Conservation (phyloP, 352 stramenopile species). For the Globisporangium ultimum region DNA sequence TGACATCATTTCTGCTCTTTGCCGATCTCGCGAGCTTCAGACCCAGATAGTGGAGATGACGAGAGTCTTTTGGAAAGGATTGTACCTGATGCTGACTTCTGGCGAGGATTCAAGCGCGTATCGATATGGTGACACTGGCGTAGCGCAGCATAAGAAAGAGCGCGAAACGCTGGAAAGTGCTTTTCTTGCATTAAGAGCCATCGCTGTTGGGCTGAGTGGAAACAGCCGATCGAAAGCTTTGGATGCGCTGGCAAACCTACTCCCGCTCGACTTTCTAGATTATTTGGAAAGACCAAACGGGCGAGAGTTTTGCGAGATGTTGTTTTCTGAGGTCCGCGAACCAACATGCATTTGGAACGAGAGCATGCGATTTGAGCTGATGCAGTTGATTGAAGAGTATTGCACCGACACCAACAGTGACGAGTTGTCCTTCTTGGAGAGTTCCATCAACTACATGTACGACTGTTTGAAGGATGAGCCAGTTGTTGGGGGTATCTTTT, state of each 20-base stretch:
- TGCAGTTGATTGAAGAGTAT: slow-evolving; percentile 72
- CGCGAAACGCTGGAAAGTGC: slow-evolving; percentile 72
- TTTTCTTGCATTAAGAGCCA: slow-evolving; percentile 54
- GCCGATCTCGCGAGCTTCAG: slow-evolving; percentile 44
- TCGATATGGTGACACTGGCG: slow-evolving; percentile 23
- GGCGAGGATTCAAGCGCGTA: slow-evolving; percentile 51
- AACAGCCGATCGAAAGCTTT: slow-evolving; percentile 47
- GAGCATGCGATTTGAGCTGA: slow-evolving; percentile 55
- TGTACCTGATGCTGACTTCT: slow-evolving; percentile 74
- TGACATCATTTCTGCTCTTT: slow-evolving; percentile 71
- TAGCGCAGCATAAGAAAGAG: slow-evolving; percentile 51
- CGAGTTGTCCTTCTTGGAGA: slow-evolving; percentile 67
- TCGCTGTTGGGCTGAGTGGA: slow-evolving; percentile 56
- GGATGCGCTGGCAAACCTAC: slow-evolving; percentile 61
- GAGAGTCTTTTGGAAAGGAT: slow-evolving; percentile 72
- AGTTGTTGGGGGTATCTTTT: slow-evolving; percentile 65
- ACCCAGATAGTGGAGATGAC: slow-evolving; percentile 63
- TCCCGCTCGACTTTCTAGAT: slow-evolving; percentile 73
- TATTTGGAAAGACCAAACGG: slow-evolving; percentile 65
- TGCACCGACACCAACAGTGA: slow-evolving; percentile 50
- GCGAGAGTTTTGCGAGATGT: slow-evolving; percentile 67
- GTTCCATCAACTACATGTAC: slow-evolving; percentile 73
- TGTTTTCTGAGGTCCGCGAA: slow-evolving; percentile 71
- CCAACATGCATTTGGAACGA: slow-evolving; percentile 80
- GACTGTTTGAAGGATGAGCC: slow-evolving; percentile 72